phyloP scores from a whole-genome alignment of 129 eudicot genomes.

The carrot (Daucus carota) region DNA sequence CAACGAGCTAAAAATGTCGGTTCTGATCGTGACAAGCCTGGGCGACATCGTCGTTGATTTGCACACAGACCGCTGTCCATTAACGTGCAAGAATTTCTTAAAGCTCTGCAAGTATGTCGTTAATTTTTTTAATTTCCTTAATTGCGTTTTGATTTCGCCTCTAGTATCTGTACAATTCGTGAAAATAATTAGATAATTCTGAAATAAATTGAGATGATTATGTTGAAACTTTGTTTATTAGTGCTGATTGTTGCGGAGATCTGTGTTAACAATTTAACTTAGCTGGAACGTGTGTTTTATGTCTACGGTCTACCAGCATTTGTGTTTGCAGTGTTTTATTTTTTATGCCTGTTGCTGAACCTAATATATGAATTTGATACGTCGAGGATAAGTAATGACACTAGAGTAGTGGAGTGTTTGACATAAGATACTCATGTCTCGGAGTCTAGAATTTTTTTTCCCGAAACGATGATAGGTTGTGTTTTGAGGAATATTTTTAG shows the following conservation, averaged over 20 bases:
- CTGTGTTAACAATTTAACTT: no score
- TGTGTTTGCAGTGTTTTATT: not conserved
- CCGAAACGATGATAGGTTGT: not conserved
- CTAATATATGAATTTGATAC: not conserved
- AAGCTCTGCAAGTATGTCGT: constrained; percentile 86
- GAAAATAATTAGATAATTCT: not conserved
- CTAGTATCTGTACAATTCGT: not conserved
- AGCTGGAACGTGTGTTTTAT: no score
- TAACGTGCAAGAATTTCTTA: constrained; percentile 84
- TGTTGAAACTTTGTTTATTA: not conserved
- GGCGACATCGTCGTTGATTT: constrained; percentile 82
- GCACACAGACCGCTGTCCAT: constrained; percentile 76
- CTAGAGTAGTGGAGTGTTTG: not conserved
- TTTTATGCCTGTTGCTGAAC: not conserved
- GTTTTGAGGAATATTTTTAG: not conserved
- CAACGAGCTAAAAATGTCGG: constrained; percentile 43
- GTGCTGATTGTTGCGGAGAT: no score
- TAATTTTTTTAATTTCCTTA: not conserved
- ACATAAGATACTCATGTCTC: not conserved
- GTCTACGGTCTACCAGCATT: no score
- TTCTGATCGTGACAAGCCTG: constrained; percentile 81
- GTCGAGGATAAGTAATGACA: not conserved
- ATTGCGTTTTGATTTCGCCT: not conserved
- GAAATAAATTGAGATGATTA: not conserved
- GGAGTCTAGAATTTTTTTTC: not conserved